These are phyloP conservation scores for Cladosporium halotolerans DNA, from an alignment of 2,329 filamentous ascomycete genomes.

Conservation along the genomic window DNA sequence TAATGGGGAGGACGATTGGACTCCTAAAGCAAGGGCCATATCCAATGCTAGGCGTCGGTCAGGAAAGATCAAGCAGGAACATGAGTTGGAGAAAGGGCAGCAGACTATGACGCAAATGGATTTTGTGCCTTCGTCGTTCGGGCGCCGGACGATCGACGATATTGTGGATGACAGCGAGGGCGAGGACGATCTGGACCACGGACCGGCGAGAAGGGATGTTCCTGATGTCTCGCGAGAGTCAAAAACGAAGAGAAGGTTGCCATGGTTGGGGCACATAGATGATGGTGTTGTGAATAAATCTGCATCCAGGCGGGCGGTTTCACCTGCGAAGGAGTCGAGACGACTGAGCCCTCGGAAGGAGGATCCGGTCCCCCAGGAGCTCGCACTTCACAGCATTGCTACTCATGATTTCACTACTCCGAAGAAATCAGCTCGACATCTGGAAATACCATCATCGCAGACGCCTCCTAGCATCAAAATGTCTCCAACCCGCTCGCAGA, in stretches of 20 bases:
- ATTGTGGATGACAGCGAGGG: slow-evolving; percentile 3
- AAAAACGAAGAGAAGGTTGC: neutral
- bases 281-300: neutral
- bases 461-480: slow-evolving; percentile 17
- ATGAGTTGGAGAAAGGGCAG: slow-evolving; percentile 7
- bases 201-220: neutral
- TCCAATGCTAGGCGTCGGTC: neutral
- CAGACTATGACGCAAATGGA: slow-evolving; percentile 14
- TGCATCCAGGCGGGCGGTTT: neutral
- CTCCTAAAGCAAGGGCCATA: neutral
- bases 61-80: neutral
- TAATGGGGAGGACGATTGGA: slow-evolving; percentile 2
- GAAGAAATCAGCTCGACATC: slow-evolving; percentile 1
- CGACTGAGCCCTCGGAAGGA: neutral
- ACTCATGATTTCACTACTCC: slow-evolving; percentile 13
- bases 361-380: neutral
- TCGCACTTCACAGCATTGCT: slow-evolving; percentile 6
- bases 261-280: neutral
- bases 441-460: slow-evolving; percentile 21
- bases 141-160: neutral
- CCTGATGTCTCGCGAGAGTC: neutral
- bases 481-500: slow-evolving; percentile 12
- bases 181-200: neutral
- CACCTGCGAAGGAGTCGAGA: neutral
- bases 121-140: neutral